Evolutionary conservation across 1,284 basidiomycete species (phyloP), one percentile per base, ranked within the genome.

Genomic region (Leccinum subatratum): DNA sequence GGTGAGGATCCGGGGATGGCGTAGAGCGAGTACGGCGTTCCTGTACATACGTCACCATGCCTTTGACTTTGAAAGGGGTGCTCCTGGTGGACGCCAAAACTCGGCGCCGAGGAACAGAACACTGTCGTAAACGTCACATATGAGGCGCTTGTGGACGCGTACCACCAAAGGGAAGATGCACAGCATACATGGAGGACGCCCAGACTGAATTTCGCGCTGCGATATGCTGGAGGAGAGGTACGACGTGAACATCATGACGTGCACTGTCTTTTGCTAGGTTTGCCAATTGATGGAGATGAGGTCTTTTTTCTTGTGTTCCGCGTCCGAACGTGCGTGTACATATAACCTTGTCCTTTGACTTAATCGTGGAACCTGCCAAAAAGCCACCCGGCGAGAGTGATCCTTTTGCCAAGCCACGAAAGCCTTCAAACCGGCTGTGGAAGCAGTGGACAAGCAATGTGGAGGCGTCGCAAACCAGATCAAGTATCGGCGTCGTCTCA

Each of bases 1-100:
- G 12, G 80, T 72, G 37, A 90, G 78, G 14, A 86, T 69, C 0
- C 73, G 70, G 2, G 85, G 81, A 4, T 79, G 74, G 20, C 76
- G 77, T 16, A 85, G 70, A 3, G 77, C 69, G 20, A 70, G 62
- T 30, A 80, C 68, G 60, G 63, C 42, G 14, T 63, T 66, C 32
- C 68, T 66, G 11, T 77, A 74, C 74, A 78, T 78, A 11, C 62
- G 75, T 12, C 66, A 65, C 76, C 77, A 70, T 0, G 74, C 72
- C 25, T 45, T 74, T 25, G 68, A 60, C 64, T 64, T 78, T 57
- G 60, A 48, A 6, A 59, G 5, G 39, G 70, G 67, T 2, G 68
- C 6, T 9, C 22, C 16, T 70, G 71, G 75, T 4, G 64, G 65
- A 7, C 20, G 57, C 69, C 3, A 75, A 70, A 9, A 7, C 67